Conservation (phyloP, 768 basidiomycete genomes). For the Psilocybe sp. region DNA sequence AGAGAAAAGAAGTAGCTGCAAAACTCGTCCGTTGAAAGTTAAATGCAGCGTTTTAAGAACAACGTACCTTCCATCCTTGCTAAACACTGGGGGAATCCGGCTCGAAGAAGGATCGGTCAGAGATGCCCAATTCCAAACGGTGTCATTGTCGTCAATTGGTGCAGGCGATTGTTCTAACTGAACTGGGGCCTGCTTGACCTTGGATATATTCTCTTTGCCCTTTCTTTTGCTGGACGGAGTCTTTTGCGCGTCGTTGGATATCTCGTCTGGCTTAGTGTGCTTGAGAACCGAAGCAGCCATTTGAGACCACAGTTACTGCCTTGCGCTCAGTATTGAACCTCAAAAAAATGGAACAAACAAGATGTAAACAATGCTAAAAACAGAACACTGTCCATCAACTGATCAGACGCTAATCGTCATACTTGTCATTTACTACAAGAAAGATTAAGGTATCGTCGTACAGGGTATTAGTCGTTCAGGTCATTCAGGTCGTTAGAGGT, state of each 20-base stretch:
- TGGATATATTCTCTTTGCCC: slow-evolving; percentile 38
- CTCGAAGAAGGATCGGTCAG: slow-evolving; percentile 68
- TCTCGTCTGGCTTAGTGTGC: slow-evolving; percentile 21
- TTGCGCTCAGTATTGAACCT: slow-evolving; percentile 15
- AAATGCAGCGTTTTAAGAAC: background rate
- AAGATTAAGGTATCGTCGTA: background rate
- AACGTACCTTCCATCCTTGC: slow-evolving; percentile 79
- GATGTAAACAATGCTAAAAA: slow-evolving; percentile 24
- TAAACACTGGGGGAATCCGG: slow-evolving; percentile 73
- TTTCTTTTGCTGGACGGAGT: slow-evolving; percentile 42
- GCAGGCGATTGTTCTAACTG: slow-evolving; percentile 8
- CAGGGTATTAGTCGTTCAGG: background rate
- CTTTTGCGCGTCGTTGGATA: slow-evolving; percentile 17
- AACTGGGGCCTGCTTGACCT: slow-evolving; percentile 12
- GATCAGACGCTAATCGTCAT: background rate
- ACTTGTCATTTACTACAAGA: background rate
- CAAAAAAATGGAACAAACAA: slow-evolving; percentile 36
- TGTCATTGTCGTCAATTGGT: slow-evolving; percentile 25
- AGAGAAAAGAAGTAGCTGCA: slow-evolving; percentile 87
- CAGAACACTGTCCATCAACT: background rate
- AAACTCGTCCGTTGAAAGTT: slow-evolving; percentile 1
- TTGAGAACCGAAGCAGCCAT: slow-evolving; percentile 45
- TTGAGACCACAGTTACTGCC: slow-evolving; percentile 14
- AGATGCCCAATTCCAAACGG: slow-evolving; percentile 65
- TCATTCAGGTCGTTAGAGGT: background rate